Percentiles rank a stretch among this genome's conserved stretches.
Evolutionary conservation across 2,329 filamentous ascomycete genomes (phyloP).

Genomic region (Graphium sp.): DNA sequence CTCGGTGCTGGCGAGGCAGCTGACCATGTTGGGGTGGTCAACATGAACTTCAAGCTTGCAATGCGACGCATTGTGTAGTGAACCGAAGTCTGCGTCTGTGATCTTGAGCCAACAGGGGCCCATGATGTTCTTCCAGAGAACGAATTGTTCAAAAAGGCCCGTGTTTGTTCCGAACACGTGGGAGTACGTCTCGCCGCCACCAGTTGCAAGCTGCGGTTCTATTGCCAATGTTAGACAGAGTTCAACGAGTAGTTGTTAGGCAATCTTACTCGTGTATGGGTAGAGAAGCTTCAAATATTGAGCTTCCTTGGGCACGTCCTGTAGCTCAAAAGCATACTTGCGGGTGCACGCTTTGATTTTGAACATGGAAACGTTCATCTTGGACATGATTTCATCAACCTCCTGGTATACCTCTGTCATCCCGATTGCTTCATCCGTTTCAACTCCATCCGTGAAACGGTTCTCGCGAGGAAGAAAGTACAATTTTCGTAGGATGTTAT

Average conservation of each 20-base stretch:
- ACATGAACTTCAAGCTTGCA: slow-evolving; percentile 88
- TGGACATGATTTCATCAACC: slow-evolving; percentile 76
- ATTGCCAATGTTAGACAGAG: neutral
- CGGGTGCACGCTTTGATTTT: slow-evolving; percentile 83
- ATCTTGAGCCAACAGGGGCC: slow-evolving; percentile 96
- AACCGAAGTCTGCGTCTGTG: slow-evolving; percentile 64
- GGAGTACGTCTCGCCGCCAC: slow-evolving; percentile 76
- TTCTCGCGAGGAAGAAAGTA: slow-evolving; percentile 76
- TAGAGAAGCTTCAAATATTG: slow-evolving; percentile 95
- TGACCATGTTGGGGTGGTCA: slow-evolving; percentile 60
- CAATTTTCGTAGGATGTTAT: slow-evolving; percentile 84
- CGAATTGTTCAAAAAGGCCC: slow-evolving; percentile 91
- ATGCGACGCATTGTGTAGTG: slow-evolving; percentile 85
- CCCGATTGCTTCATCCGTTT: slow-evolving; percentile 61
- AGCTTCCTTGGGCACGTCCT: slow-evolving; percentile 70
- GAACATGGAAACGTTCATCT: slow-evolving; percentile 69
- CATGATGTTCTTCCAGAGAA: slow-evolving; percentile 98
- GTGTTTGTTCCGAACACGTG: slow-evolving; percentile 90
- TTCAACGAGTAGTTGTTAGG: slow-evolving; percentile 6
- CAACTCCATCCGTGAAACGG: slow-evolving; percentile 36
- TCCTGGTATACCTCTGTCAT: slow-evolving; percentile 87
- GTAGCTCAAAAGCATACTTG: slow-evolving; percentile 92
- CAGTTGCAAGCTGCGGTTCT: slow-evolving; percentile 52
- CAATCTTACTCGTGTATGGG: slow-evolving; percentile 58
- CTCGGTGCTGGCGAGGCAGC: slow-evolving; percentile 58